Conservation (phyloP, 148 eudicot genomes). For the Tetragonia tetragonoides region DNA sequence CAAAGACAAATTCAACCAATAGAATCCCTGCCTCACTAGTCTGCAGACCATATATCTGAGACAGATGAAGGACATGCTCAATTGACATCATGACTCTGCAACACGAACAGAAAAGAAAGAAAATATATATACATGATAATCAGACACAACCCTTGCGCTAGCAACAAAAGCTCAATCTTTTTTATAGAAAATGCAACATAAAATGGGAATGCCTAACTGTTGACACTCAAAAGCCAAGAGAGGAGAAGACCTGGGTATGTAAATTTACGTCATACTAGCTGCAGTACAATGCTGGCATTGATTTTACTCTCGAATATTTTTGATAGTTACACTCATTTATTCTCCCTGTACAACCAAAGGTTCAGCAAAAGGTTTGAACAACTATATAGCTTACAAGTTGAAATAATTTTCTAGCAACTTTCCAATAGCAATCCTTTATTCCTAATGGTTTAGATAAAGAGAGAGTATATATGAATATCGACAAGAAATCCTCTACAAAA, state of each 20-base stretch:
- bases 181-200: background rate
- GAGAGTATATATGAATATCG: too few relatives aligned
- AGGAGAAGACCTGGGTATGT: background rate
- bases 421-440: background rate
- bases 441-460: too few relatives aligned
- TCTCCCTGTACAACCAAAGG: background rate
- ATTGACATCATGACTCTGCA: constrained; percentile 72
- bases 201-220: background rate
- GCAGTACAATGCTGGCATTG: background rate
- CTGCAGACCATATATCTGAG: constrained; percentile 57
- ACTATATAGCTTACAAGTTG: background rate
- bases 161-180: background rate
- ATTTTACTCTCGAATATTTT: background rate
- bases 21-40: constrained; percentile 52
- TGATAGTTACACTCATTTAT: background rate
- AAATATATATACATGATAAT: background rate
- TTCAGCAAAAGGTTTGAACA: background rate
- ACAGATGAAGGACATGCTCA: constrained; percentile 56
- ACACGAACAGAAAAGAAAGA: constrained; percentile 8
- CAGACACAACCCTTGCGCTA: background rate
- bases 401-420: background rate
- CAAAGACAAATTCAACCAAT: constrained; percentile 57
- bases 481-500: too few relatives aligned
- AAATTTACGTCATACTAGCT: background rate
- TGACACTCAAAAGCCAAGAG: background rate